phyloP scores from a whole-genome alignment of 2,329 filamentous ascomycete species.

The Botrytis paeoniae region DNA sequence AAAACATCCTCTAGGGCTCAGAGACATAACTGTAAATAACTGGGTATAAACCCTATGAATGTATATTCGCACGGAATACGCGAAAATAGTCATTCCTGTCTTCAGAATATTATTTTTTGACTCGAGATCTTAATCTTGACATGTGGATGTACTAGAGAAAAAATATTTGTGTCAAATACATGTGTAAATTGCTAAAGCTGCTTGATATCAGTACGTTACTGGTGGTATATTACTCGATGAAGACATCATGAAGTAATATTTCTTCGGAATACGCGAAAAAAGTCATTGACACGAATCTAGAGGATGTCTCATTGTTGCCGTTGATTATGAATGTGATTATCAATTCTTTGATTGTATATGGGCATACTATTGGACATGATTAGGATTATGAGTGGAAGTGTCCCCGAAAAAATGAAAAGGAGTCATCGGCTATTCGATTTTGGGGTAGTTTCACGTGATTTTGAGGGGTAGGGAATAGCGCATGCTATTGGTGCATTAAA shows the following conservation, averaged over 20 bases:
- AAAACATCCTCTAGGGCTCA: background rate
- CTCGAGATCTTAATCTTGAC: background rate
- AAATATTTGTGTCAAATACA: background rate
- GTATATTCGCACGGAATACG: background rate
- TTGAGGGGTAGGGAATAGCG: background rate
- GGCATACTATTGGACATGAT: background rate
- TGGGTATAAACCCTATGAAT: background rate
- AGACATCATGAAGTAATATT: background rate
- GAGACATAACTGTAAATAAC: accelerated
- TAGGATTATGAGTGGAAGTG: background rate
- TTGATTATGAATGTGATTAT: background rate
- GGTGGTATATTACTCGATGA: background rate
- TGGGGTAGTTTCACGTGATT: background rate
- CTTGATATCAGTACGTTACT: no score
- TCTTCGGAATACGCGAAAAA: background rate
- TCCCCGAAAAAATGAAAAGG: background rate
- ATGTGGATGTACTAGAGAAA: background rate
- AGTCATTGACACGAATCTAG: background rate
- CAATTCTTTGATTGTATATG: background rate
- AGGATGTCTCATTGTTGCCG: background rate
- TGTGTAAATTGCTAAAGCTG: no score
- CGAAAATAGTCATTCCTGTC: background rate
- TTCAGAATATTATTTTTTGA: background rate
- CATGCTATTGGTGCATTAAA: background rate
- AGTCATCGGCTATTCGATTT: background rate